These are phyloP conservation scores for Themeda triandra DNA, from an alignment of 176 grass and related monocot species.

Conservation along the genomic window DNA sequence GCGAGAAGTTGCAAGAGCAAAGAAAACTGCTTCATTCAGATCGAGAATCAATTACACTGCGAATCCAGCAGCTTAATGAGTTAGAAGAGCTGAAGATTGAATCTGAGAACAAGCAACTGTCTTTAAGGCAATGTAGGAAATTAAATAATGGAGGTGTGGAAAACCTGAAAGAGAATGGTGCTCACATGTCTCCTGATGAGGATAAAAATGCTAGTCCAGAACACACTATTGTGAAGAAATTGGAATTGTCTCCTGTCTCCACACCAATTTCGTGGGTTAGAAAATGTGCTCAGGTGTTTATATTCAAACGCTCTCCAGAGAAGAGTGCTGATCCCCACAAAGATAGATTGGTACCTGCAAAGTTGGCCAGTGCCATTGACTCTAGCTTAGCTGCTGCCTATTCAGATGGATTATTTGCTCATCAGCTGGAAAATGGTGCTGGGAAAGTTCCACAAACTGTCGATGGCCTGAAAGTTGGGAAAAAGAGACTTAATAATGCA, in stretches of 20 bases:
- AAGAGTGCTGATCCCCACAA: conserved; percentile 46
- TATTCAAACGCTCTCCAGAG: conserved; percentile 74
- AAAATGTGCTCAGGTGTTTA: conserved; percentile 56
- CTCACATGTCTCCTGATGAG: conserved; percentile 4
- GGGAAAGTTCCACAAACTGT: conserved; percentile 9
- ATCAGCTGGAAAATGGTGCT: conserved; percentile 15
- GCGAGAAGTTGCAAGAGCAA: conserved; percentile 93
- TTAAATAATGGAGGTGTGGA: conserved; percentile 29
- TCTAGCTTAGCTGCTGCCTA: not conserved
- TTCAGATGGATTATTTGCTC: conserved; percentile 1
- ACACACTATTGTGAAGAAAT: conserved; percentile 27
- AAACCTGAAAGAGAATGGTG: conserved; percentile 21
- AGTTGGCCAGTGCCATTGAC: conserved; percentile 17
- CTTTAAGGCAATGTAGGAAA: conserved; percentile 27
- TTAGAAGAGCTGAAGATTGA: conserved; percentile 65
- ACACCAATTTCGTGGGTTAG: conserved; percentile 76
- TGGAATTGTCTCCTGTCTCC: conserved; percentile 38
- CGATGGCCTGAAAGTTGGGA: conserved; percentile 15
- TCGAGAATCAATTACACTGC: conserved; percentile 65
- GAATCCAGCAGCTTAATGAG: conserved; percentile 75
- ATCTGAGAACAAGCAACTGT: conserved; percentile 69
- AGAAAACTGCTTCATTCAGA: conserved; percentile 78
- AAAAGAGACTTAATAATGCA: conserved; percentile 44
- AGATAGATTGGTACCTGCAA: conserved; percentile 19
- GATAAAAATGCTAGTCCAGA: conserved; percentile 49